Percentiles rank a stretch among this genome's conserved stretches.
phyloP scores from a whole-genome alignment of 2,329 filamentous ascomycete species.

The Passalora sequoiae region DNA sequence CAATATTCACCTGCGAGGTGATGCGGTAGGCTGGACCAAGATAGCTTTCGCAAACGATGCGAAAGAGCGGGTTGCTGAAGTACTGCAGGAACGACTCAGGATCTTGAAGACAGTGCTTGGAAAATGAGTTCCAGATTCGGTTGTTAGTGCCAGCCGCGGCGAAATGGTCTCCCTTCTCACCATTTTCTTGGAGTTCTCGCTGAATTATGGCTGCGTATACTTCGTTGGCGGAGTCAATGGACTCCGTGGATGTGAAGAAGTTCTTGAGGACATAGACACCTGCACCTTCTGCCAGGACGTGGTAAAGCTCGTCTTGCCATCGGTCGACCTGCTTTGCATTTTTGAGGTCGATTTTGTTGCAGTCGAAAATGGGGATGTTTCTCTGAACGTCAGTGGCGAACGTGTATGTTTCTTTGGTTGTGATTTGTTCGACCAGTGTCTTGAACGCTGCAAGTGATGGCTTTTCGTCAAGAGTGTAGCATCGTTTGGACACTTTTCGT shows the following conservation, averaged over 20 bases:
- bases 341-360: slow-evolving; percentile 36
- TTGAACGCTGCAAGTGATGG: slow-evolving; percentile 25
- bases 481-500: slow-evolving; percentile 19
- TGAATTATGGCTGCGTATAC: slow-evolving; percentile 49
- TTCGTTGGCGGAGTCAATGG: slow-evolving; percentile 46
- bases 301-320: slow-evolving; percentile 58
- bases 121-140: slow-evolving; percentile 63
- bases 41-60: slow-evolving; percentile 51
- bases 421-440: slow-evolving; percentile 18
- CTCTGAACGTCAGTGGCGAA: slow-evolving; percentile 42
- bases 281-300: slow-evolving; percentile 52
- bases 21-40: slow-evolving; percentile 57
- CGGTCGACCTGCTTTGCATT: slow-evolving; percentile 30
- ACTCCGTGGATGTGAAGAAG: slow-evolving; percentile 43
- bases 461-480: slow-evolving; percentile 14
- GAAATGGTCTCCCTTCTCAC: slow-evolving; percentile 56
- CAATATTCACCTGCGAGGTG: slow-evolving; percentile 60
- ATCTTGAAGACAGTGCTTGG: slow-evolving; percentile 53
- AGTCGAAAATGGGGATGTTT: slow-evolving; percentile 55
- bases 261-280: slow-evolving; percentile 56
- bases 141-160: slow-evolving; percentile 52
- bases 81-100: slow-evolving; percentile 52
- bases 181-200: slow-evolving; percentile 34
- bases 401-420: slow-evolving; percentile 40
- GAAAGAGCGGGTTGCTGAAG: slow-evolving; percentile 57